These are phyloP conservation scores for Nakaseomyces bracarensis DNA, from an alignment of 1,139 yeast genomes.

Conservation along the genomic window DNA sequence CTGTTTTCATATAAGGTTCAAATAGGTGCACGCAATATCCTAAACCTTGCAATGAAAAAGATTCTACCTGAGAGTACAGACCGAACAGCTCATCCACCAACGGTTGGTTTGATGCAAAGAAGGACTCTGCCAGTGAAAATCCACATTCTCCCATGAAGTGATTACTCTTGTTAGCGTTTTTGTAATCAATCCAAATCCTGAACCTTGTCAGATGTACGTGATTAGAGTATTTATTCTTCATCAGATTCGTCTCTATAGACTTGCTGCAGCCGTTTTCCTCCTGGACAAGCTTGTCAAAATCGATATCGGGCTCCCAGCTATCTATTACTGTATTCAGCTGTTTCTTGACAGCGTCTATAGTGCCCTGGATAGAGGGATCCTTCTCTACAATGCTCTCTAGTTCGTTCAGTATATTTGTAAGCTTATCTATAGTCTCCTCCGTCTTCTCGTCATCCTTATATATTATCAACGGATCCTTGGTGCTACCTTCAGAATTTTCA, in stretches of 20 bases:
- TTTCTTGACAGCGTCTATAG: slow-evolving; percentile 13
- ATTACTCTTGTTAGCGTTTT: slow-evolving; percentile 9
- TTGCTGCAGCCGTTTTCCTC: slow-evolving; percentile 10
- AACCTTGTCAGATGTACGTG: slow-evolving; percentile 21
- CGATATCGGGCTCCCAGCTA: slow-evolving; percentile 20
- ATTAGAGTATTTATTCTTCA: slow-evolving; percentile 25
- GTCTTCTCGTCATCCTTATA: background rate
- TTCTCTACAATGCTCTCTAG: background rate
- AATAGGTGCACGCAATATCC: slow-evolving; percentile 19
- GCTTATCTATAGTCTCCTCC: slow-evolving; percentile 1
- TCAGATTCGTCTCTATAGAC: slow-evolving; percentile 25
- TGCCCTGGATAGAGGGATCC: background rate
- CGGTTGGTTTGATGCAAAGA: slow-evolving; percentile 17
- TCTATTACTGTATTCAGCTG: slow-evolving; percentile 16
- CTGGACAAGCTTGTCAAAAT: slow-evolving; percentile 10
- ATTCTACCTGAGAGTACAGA: slow-evolving; percentile 24
- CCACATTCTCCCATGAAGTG: slow-evolving; percentile 8
- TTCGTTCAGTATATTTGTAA: background rate
- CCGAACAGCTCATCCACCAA: slow-evolving; percentile 28
- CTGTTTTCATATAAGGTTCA: slow-evolving; percentile 10
- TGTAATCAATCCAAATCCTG: slow-evolving; percentile 18
- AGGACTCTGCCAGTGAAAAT: slow-evolving; percentile 5
- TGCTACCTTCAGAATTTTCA: background rate
- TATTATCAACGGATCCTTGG: background rate
- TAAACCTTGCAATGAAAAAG: slow-evolving; percentile 26